Evolutionary conservation across 1,284 basidiomycete genomes (phyloP).

Genomic region (Boletus sp.): DNA sequence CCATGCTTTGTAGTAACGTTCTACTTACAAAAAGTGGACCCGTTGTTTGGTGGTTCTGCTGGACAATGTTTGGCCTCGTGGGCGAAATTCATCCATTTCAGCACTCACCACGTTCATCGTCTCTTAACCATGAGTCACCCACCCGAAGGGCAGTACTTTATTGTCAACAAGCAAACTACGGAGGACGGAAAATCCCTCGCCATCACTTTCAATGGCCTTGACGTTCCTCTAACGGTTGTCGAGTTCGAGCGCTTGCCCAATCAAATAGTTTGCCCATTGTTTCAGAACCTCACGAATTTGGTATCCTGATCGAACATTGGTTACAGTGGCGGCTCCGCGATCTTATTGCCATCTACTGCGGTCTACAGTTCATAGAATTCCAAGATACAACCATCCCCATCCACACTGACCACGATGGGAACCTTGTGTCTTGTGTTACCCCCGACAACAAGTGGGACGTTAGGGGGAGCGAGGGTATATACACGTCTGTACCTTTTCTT

Average conservation of each 20-base stretch:
- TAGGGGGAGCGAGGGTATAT: not conserved
- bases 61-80: no score
- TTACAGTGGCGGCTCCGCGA: not conserved
- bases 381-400: not conserved
- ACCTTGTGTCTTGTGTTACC: not conserved
- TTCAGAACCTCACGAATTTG: not conserved
- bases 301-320: not conserved
- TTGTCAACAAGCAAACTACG: not conserved
- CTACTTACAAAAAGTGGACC: no score
- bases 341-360: not conserved
- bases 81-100: no score
- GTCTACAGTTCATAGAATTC: not conserved
- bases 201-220: not conserved
- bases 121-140: not conserved
- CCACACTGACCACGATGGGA: not conserved
- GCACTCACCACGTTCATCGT: not conserved
- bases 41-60: no score
- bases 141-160: not conserved
- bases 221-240: not conserved
- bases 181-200: not conserved
- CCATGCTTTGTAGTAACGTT: no score
- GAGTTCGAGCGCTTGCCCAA: not conserved
- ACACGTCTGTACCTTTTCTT: not conserved
- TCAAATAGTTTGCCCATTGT: not conserved
- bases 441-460: not conserved